Base-by-base conservation (phyloP, 2,329 filamentous ascomycete species). In the Penicillium verrucosum region DNA sequence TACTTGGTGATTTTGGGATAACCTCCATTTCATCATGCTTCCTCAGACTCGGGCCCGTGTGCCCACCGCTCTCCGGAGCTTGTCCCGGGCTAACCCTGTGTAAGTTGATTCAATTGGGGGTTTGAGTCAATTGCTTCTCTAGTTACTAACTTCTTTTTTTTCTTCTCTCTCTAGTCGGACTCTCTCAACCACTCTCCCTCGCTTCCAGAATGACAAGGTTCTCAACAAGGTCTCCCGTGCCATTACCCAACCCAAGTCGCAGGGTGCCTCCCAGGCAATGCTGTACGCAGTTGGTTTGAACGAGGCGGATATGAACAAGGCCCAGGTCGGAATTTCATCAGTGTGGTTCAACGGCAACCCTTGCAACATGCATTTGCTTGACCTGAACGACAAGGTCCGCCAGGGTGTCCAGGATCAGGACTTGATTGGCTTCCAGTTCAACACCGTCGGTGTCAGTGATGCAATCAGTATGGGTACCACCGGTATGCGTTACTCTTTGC, bases 301-400 rank as follows among this genome's bases (percentile, higher is more conserved):
- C 41, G 90, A 96, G 71, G 82, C 83, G 55, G 92, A 96, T 76
- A 90, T 97, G 87, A 88, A 89, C 80, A 99, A 97, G 81, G 89
- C 94, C 27, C 95, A 99, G 80, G 88, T 99, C 66, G 94, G 94
- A 65, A 97, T 99, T 73, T 96, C 93, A 41, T 97, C 92, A 6
- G 92, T 97, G 59, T 99, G 94, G 94, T 97, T 93, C 78, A 89
- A 91, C 67, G 94, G 94, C 56, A 99, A 99, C 79, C 94, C 94
- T 27, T 99, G 94, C 82, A 99, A 99, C 80, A 99, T 97, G 93
- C 94, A 99, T 77, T 81, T 99, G 60, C 82, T 99, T 76, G 90
- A 95, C 70, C 85, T 99, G 59, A 96, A 90, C 72, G 82, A 88
- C 74, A 80, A 88, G 62, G 89, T 96, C 63, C 87, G 85, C 65